A percentile compares a stretch with the other conserved stretches of the same genome.
Evolutionary conservation across 768 basidiomycete genomes (phyloP).

Genomic region (Macrolepiota fuliginosa): DNA sequence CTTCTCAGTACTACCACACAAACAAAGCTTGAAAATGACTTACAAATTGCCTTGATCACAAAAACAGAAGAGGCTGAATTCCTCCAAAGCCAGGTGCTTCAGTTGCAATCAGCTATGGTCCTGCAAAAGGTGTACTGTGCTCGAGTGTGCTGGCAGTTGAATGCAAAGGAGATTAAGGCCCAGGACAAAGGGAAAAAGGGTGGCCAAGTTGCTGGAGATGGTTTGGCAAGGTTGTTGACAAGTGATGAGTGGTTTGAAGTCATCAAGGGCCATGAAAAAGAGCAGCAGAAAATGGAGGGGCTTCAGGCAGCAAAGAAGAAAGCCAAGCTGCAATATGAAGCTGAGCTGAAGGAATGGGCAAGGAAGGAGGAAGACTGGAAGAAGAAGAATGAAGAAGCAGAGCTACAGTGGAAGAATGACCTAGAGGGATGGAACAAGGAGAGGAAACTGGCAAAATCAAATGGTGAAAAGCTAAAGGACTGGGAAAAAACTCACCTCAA

Average conservation of each 20-base stretch:
- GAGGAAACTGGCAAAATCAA: too few species aligned
- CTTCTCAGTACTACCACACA: neutral
- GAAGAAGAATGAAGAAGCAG: neutral
- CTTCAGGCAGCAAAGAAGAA: neutral
- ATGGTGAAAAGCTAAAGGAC: too few species aligned
- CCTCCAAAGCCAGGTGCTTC: neutral
- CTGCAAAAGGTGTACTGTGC: constrained; percentile 14
- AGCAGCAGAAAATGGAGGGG: neutral
- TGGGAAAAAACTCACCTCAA: too few species aligned
- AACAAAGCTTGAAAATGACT: neutral
- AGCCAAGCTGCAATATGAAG: neutral
- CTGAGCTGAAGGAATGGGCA: neutral
- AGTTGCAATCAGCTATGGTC: constrained; percentile 13
- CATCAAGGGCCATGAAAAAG: constrained; percentile 1
- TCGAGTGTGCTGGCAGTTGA: constrained; percentile 7
- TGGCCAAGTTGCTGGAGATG: constrained; percentile 9
- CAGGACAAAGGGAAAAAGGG: neutral
- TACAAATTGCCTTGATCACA: neutral
- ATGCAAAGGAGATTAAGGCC: constrained; percentile 11
- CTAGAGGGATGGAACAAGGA: too few species aligned
- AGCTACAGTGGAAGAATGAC: too few species aligned
- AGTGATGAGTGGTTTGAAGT: constrained; percentile 11
- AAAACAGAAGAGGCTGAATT: neutral
- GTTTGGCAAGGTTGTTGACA: constrained; percentile 11
- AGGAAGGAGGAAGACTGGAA: neutral